phyloP scores from a whole-genome alignment of 805 yeast species.

The Sugiyamaella lignohabitans region DNA sequence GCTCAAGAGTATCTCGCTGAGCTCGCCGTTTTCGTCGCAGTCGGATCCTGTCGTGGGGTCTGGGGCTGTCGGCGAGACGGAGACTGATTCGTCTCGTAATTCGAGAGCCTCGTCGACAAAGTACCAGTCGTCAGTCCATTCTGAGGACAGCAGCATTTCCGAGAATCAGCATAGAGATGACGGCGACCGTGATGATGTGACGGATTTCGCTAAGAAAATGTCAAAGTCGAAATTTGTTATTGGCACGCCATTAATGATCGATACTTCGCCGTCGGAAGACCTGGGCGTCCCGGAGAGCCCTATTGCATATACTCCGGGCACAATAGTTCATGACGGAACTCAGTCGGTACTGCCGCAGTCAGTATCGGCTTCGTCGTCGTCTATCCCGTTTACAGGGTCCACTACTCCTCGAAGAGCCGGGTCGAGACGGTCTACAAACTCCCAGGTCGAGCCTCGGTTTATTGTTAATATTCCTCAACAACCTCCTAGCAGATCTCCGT shows the following conservation, averaged over 20 bases:
- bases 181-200: too few species aligned
- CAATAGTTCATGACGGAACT: too few species aligned
- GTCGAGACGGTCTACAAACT: conserved; percentile 6
- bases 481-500: conserved; percentile 23
- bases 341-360: too few species aligned
- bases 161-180: neutral
- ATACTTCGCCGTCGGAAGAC: neutral
- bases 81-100: neutral
- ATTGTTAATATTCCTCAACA: conserved; percentile 54
- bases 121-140: neutral
- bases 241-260: conserved; percentile 9
- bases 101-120: neutral
- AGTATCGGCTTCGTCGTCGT: neutral
- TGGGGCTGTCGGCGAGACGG: neutral
- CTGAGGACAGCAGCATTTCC: neutral
- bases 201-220: too few species aligned
- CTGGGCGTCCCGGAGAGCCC: too few species aligned
- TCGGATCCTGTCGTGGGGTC: neutral
- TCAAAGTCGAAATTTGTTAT: conserved; percentile 6
- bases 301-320: neutral
- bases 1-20: conserved; percentile 6
- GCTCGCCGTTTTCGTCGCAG: neutral
- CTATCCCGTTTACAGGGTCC: neutral
- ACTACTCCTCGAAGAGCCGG: conserved; percentile 12
- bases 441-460: conserved; percentile 69